Conservation (phyloP, 1,284 basidiomycete species). For the Leccinum pallidistipes region DNA sequence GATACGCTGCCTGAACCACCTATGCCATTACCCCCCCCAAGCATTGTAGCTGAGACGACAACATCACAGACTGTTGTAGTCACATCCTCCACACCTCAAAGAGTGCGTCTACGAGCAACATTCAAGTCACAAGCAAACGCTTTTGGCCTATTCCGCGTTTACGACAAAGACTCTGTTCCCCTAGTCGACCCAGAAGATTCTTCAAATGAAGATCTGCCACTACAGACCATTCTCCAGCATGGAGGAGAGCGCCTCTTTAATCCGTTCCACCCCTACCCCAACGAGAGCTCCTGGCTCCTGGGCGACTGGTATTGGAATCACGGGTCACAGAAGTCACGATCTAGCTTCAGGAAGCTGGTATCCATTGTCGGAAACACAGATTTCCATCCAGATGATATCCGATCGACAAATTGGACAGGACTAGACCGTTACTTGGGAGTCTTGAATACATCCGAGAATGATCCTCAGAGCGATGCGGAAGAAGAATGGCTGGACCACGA, state of each 20-base stretch:
- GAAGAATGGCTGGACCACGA: not conserved
- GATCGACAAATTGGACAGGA: not conserved
- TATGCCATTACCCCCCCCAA: not conserved
- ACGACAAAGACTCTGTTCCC: not conserved
- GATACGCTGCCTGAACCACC: not conserved
- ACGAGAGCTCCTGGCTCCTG: not conserved
- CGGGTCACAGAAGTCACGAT: not conserved
- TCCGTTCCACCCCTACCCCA: not conserved
- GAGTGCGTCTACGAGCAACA: not conserved
- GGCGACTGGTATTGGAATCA: not conserved
- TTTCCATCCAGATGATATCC: not conserved
- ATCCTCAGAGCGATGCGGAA: not conserved
- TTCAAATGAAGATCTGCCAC: not conserved
- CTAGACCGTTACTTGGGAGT: not conserved
- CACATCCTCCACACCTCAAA: not conserved
- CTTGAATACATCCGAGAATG: not conserved
- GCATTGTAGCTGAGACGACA: not conserved
- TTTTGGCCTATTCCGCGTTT: not conserved
- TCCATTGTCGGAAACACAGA: not conserved
- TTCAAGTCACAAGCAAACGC: not conserved
- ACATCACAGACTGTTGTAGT: not conserved
- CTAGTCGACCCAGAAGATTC: not conserved
- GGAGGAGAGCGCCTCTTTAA: not conserved
- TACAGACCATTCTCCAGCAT: not conserved
- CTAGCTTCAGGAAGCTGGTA: not conserved